These are phyloP conservation scores for Candolleomyces eurysporus DNA, from an alignment of 768 basidiomycete species.

Conservation along the genomic window DNA sequence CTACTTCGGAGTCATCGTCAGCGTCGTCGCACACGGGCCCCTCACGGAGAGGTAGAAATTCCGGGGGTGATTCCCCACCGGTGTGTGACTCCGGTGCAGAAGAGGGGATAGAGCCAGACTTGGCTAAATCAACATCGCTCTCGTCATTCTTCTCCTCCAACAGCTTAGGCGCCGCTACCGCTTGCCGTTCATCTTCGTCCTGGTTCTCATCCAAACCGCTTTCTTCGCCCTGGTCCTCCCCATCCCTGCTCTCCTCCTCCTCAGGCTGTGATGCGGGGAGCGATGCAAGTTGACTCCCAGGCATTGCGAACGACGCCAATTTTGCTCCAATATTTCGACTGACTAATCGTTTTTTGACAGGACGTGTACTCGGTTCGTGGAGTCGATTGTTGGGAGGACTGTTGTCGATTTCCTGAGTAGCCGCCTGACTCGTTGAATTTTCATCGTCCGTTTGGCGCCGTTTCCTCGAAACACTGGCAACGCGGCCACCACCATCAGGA, in stretches of 20 bases:
- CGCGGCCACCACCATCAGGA: too few relatives aligned
- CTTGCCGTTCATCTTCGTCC: too few relatives aligned
- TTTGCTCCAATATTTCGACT: not conserved
- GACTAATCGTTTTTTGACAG: not conserved
- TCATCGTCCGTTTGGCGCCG: too few relatives aligned
- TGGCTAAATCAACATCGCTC: too few relatives aligned
- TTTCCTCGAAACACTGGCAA: too few relatives aligned
- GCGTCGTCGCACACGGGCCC: not conserved
- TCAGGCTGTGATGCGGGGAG: not conserved
- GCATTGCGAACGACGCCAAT: not conserved
- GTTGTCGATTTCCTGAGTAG: too few relatives aligned
- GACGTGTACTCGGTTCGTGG: not conserved
- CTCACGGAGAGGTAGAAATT: not conserved
- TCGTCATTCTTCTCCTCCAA: too few relatives aligned
- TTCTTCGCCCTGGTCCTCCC: slow-evolving; percentile 10
- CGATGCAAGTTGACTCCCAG: not conserved
- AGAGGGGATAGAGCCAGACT: too few relatives aligned
- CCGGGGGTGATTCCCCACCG: not conserved
- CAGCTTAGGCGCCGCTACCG: too few relatives aligned
- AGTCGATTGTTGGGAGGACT: too few relatives aligned
- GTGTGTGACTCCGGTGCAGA: too few relatives aligned
- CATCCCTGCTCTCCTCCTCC: slow-evolving; percentile 13
- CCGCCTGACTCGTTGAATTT: too few relatives aligned
- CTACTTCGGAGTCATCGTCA: slow-evolving; percentile 7
- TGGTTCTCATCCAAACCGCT: not conserved